Conservation (phyloP, 2,329 filamentous ascomycete genomes). For the Ceratocystis variospora region DNA sequence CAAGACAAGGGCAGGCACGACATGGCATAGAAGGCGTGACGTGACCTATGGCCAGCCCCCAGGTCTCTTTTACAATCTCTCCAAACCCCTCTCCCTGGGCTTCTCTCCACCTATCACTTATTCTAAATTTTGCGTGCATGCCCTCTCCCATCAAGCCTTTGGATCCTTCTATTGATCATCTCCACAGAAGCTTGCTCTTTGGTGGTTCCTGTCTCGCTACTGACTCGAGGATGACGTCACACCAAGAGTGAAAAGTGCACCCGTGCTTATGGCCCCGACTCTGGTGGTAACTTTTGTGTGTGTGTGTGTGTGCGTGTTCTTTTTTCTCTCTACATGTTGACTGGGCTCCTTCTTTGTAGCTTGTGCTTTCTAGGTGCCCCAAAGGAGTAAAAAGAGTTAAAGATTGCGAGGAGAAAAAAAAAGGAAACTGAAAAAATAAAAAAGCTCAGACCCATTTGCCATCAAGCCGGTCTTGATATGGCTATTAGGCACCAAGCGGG, state of each 20-base stretch:
- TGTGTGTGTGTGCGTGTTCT: neutral
- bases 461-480: neutral
- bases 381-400: neutral
- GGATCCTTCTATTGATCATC: neutral
- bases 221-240: neutral
- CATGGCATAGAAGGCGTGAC: neutral
- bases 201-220: neutral
- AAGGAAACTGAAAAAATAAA: neutral
- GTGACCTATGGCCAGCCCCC: neutral
- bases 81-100: neutral
- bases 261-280: neutral
- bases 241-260: neutral
- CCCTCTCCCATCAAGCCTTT: neutral
- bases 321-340: neutral
- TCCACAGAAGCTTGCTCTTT: slow-evolving; percentile 5
- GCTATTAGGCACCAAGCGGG: neutral
- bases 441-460: neutral
- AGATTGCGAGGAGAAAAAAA: neutral
- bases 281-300: neutral
- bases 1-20: neutral
- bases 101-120: neutral
- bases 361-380: neutral
- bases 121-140: neutral
- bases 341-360: neutral
- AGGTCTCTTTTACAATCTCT: neutral